A percentile compares a stretch with the other conserved stretches of the same genome.
Evolutionary conservation across 2,329 filamentous ascomycete species (phyloP).

Genomic region (Aspergillus ibericus): DNA sequence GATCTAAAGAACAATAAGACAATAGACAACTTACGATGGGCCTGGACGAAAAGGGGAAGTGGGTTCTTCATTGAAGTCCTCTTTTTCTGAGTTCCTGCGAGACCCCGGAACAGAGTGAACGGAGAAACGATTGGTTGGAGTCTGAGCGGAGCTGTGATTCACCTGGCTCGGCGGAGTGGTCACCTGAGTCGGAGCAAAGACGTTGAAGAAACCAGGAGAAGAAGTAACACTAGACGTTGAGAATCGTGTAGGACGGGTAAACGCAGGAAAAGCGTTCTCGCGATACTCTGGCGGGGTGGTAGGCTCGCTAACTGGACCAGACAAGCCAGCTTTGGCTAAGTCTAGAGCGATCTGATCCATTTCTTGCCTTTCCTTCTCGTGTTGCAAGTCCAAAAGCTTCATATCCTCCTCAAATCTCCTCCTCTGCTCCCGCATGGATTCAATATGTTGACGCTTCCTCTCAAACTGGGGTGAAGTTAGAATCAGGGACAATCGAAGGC

Average conservation of each 20-base stretch:
- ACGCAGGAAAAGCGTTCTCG: slow-evolving; percentile 76
- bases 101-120: slow-evolving; percentile 85
- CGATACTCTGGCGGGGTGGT: slow-evolving; percentile 94
- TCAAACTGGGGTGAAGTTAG: slow-evolving; percentile 66
- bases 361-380: slow-evolving; percentile 78
- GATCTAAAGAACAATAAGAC: background rate
- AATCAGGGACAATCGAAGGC: slow-evolving; percentile 24
- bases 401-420: slow-evolving; percentile 89
- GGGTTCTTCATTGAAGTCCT: slow-evolving; percentile 70
- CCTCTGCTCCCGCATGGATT: slow-evolving; percentile 84
- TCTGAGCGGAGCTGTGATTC: slow-evolving; percentile 51
- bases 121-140: slow-evolving; percentile 65
- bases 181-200: slow-evolving; percentile 73
- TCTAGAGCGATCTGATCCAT: slow-evolving; percentile 83
- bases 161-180: slow-evolving; percentile 71
- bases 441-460: slow-evolving; percentile 90
- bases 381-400: slow-evolving; percentile 82
- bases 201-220: slow-evolving; percentile 71
- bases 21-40: slow-evolving; percentile 68
- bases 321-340: slow-evolving; percentile 57
- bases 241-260: slow-evolving; percentile 83
- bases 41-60: slow-evolving; percentile 66
- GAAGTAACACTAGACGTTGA: slow-evolving; percentile 85
- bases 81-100: slow-evolving; percentile 84
- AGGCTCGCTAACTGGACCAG: slow-evolving; percentile 85